A percentile compares a stretch with the other conserved stretches of the same genome.
Conservation (phyloP, 108 stramenopile species). For the Conticribra weissflogii region DNA sequence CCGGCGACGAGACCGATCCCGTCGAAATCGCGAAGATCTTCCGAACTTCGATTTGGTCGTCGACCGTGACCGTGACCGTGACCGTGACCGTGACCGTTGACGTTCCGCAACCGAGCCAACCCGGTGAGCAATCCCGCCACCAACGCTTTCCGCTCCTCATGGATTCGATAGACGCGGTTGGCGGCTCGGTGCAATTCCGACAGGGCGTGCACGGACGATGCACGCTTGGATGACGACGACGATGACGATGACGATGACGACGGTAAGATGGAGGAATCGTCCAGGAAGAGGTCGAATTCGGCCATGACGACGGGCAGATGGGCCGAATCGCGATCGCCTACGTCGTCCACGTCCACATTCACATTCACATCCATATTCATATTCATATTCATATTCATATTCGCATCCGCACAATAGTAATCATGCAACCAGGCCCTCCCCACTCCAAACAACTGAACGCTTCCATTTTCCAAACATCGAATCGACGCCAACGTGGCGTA, state of each 20-base stretch:
- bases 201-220: slow-evolving; percentile 57
- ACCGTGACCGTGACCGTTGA: no score
- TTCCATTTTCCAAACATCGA: slow-evolving; percentile 37
- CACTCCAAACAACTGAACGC: slow-evolving; percentile 59
- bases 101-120: slow-evolving; percentile 43
- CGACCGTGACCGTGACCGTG: no score
- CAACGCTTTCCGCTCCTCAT: slow-evolving; percentile 61
- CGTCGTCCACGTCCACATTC: slow-evolving; percentile 6
- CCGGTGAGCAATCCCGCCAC: slow-evolving; percentile 51
- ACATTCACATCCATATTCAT: slow-evolving; percentile 13
- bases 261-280: slow-evolving; percentile 34
- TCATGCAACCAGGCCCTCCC: slow-evolving; percentile 59
- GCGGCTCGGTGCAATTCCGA: slow-evolving; percentile 51
- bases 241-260: no score
- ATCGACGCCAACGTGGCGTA: slow-evolving; percentile 72
- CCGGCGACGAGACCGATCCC: slow-evolving; percentile 44
- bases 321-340: slow-evolving; percentile 15
- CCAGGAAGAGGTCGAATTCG: slow-evolving; percentile 52
- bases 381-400: slow-evolving; percentile 4
- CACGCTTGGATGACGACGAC: slow-evolving; percentile 4
- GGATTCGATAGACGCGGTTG: slow-evolving; percentile 52
- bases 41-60: no score
- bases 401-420: slow-evolving; percentile 36
- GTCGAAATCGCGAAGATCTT: slow-evolving; percentile 51
- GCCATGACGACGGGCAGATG: slow-evolving; percentile 59